Conservation (phyloP, 2,329 filamentous ascomycete species). For the Aspergillus pseudotamarii region DNA sequence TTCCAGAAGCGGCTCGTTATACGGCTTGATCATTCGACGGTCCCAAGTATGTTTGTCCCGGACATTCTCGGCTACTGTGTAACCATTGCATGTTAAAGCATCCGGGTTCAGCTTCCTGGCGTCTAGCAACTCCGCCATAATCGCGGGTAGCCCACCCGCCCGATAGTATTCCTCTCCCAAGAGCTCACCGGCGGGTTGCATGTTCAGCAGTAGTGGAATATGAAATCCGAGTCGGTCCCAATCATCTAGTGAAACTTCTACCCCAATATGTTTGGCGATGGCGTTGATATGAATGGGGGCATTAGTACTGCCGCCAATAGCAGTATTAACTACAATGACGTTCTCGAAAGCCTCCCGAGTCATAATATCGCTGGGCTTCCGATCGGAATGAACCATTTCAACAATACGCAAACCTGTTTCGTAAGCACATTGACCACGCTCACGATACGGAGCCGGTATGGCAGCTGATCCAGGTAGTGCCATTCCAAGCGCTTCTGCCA, state of each 20-base stretch:
- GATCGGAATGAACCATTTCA: slow-evolving; percentile 53
- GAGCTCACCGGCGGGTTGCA: slow-evolving; percentile 58
- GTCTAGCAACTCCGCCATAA: slow-evolving; percentile 57
- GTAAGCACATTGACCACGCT: slow-evolving; percentile 53
- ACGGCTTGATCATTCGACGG: slow-evolving; percentile 50
- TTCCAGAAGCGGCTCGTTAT: slow-evolving; percentile 49
- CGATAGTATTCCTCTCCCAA: slow-evolving; percentile 59
- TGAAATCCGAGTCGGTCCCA: slow-evolving; percentile 56
- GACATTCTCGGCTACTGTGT: slow-evolving; percentile 49
- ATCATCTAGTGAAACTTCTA: slow-evolving; percentile 55
- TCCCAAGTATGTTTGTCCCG: slow-evolving; percentile 54
- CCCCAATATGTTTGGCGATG: slow-evolving; percentile 57
- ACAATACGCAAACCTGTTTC: slow-evolving; percentile 54
- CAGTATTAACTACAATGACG: slow-evolving; percentile 57
- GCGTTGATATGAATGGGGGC: slow-evolving; percentile 60
- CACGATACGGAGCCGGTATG: slow-evolving; percentile 55
- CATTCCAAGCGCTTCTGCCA: slow-evolving; percentile 57
- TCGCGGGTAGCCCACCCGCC: slow-evolving; percentile 56
- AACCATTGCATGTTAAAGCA: slow-evolving; percentile 52
- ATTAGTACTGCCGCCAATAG: slow-evolving; percentile 61
- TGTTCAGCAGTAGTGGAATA: slow-evolving; percentile 57
- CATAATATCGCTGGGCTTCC: slow-evolving; percentile 58
- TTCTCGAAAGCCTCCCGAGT: slow-evolving; percentile 60
- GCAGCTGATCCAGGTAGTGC: slow-evolving; percentile 55
- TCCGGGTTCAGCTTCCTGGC: slow-evolving; percentile 50